phyloP scores from a whole-genome alignment of 2,329 filamentous ascomycete genomes.

The Penicillium hesseltinei region DNA sequence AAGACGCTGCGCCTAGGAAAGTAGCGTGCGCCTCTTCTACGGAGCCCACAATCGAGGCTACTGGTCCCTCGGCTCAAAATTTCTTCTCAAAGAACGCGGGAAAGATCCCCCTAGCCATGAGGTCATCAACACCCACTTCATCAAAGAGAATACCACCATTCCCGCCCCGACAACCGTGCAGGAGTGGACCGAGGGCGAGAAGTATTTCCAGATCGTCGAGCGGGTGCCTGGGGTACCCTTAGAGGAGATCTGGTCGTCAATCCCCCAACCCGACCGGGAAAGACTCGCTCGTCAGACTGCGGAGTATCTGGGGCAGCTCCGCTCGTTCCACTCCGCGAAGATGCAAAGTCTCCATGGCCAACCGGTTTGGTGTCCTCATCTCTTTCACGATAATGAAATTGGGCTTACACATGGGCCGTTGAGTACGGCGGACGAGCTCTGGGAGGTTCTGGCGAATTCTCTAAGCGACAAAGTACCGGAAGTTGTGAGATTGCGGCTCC shows the following conservation, averaged over 20 bases:
- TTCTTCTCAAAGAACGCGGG: constrained; percentile 11
- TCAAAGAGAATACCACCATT: background rate
- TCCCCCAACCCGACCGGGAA: constrained; percentile 4
- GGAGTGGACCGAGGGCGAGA: constrained; percentile 4
- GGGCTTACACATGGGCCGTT: constrained; percentile 9
- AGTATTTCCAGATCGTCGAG: constrained; percentile 5
- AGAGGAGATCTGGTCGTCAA: constrained; percentile 4
- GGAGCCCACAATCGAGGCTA: background rate
- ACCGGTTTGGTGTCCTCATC: constrained; percentile 11
- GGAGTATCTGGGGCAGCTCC: constrained; percentile 6
- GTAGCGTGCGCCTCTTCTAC: constrained; percentile 9
- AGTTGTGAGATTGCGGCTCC: constrained; percentile 9
- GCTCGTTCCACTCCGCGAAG: constrained; percentile 12
- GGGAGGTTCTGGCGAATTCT: constrained; percentile 4
- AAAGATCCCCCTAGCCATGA: constrained; percentile 1
- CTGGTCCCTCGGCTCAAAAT: constrained; percentile 6
- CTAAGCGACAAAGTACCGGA: constrained; percentile 9
- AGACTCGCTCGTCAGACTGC: background rate
- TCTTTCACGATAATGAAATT: constrained; percentile 5
- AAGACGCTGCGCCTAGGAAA: background rate
- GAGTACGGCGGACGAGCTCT: constrained; percentile 15
- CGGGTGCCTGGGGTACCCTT: constrained; percentile 8
- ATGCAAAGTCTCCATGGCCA: constrained; percentile 15
- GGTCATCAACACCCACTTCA: constrained; percentile 7
- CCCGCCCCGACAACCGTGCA: background rate